Conservation (phyloP, 768 basidiomycete genomes). For the Boletus patriciae region DNA sequence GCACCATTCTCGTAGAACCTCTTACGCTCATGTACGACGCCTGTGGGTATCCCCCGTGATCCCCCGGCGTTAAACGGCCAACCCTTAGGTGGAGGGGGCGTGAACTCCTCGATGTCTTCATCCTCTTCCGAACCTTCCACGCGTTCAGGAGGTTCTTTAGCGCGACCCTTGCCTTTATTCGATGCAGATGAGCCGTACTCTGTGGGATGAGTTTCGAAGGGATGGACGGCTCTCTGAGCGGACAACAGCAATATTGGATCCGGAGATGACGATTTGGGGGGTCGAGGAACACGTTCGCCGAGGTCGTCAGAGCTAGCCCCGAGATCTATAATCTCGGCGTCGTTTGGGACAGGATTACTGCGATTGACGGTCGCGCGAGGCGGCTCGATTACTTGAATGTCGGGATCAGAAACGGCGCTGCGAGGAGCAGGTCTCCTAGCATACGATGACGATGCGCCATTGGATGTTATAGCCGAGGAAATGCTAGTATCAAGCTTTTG, state of each 20-base stretch:
- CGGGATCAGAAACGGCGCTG: conserved; percentile 15
- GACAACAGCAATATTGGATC: conserved; percentile 19
- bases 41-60: conserved; percentile 16
- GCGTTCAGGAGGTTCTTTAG: conserved; percentile 4
- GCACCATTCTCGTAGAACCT: conserved; percentile 6
- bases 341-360: conserved; percentile 2
- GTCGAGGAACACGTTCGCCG: conserved; percentile 21
- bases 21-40: conserved; percentile 15
- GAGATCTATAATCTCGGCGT: conserved; percentile 25
- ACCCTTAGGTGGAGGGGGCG: conserved; percentile 1
- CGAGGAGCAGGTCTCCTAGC: not conserved
- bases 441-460: conserved; percentile 5
- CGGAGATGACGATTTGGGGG: conserved; percentile 19
- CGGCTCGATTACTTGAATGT: conserved; percentile 21
- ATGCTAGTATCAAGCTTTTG: conserved; percentile 15
- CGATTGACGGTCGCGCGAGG: not conserved
- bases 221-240: not conserved
- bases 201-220: conserved; percentile 25
- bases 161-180: conserved; percentile 28
- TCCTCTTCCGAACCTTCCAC: conserved; percentile 28
- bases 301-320: conserved; percentile 22
- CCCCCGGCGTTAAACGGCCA: not conserved
- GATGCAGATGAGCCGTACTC: not conserved
- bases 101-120: conserved; percentile 22
- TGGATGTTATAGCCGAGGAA: not conserved